Base-by-base conservation (phyloP, 768 basidiomycete species). In the Sutorius australiensis region DNA sequence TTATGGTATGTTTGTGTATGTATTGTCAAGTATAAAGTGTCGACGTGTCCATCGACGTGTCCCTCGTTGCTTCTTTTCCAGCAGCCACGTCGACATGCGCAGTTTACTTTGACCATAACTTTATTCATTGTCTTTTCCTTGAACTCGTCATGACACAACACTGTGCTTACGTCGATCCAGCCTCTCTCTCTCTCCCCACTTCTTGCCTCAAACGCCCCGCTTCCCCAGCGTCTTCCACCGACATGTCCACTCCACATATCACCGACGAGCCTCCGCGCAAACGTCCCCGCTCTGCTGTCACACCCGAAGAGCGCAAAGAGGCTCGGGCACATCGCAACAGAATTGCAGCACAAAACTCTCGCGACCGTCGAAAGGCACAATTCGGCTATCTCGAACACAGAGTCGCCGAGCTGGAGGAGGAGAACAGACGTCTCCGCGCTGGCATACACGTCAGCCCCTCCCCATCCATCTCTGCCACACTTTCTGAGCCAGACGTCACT, bases 291-390 rank as follows among this genome's bases (percentile, higher is more conserved):
- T 77, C 84, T 8, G 79, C 80, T 10, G 43, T 77, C 24, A 75
- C 81, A 6, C 74, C 86, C 0, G 90, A 92, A 56, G 89, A 92
- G 63, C 87, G 89, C 70, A 89, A 83, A 61, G 91, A 92, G 67
- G 90, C 89, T 44, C 80, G 93, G 58, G 92, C 89, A 14, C 90
- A 93, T 72, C 84, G 93, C 51, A 95, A 95, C 72, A 82, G 92
- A 46, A 91, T 95, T 68, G 93, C 93, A 2, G 92, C 92, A 6
- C 93, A 95, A 76, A 89, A 93, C 74, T 91, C 89, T 11, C 85
- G 93, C 41, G 93, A 95, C 74, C 81, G 89, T 61, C 81, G 92
- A 51, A 95, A 95, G 71, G 86, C 85, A 14, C 91, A 95, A 58
- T 92, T 87, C 66, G 50, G 74, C 1, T 77, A 74, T 58, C 84